A percentile compares a stretch with the other conserved stretches of the same genome.
Conservation (phyloP, 2,329 filamentous ascomycete species). For the Aspergillus phoenicis region DNA sequence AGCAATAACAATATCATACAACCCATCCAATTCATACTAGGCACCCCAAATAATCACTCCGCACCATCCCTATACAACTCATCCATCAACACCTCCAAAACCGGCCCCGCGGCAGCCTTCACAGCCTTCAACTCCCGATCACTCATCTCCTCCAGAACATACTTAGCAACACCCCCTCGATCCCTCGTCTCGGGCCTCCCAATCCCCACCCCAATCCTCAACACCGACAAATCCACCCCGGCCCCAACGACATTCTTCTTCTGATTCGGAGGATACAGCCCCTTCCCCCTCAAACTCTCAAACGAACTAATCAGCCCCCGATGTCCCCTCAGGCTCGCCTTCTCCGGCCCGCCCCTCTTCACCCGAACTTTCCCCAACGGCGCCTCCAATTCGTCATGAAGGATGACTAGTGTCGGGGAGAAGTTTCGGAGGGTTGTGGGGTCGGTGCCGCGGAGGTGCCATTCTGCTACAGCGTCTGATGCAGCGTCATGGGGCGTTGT, state of each 20-base stretch:
- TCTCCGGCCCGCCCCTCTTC: slow-evolving; percentile 57
- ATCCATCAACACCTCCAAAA: slow-evolving; percentile 57
- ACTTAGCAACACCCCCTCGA: slow-evolving; percentile 67
- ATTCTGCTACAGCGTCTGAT: slow-evolving; percentile 10
- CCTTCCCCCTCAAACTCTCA: slow-evolving; percentile 52
- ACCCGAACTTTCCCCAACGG: slow-evolving; percentile 68
- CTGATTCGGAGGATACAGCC: slow-evolving; percentile 33
- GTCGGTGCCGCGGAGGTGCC: slow-evolving; percentile 25
- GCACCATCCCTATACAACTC: slow-evolving; percentile 43
- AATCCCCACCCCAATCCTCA: slow-evolving; percentile 79
- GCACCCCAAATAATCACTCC: neutral
- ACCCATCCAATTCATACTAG: too few relatives aligned
- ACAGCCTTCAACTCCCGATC: slow-evolving; percentile 54
- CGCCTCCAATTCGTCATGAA: slow-evolving; percentile 87
- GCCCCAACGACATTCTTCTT: slow-evolving; percentile 24
- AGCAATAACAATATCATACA: neutral
- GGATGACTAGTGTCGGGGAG: slow-evolving; percentile 64
- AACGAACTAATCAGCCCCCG: slow-evolving; percentile 73
- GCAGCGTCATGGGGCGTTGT: slow-evolving; percentile 9
- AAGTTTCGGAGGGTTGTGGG: slow-evolving; percentile 18
- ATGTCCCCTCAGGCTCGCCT: slow-evolving; percentile 67
- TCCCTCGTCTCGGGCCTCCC: slow-evolving; percentile 75
- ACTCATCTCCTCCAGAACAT: slow-evolving; percentile 73
- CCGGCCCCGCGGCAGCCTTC: slow-evolving; percentile 50
- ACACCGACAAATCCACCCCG: slow-evolving; percentile 42